Evolutionary conservation across 352 stramenopile species (phyloP).

Genomic region (Phytophthora tentaculata): DNA sequence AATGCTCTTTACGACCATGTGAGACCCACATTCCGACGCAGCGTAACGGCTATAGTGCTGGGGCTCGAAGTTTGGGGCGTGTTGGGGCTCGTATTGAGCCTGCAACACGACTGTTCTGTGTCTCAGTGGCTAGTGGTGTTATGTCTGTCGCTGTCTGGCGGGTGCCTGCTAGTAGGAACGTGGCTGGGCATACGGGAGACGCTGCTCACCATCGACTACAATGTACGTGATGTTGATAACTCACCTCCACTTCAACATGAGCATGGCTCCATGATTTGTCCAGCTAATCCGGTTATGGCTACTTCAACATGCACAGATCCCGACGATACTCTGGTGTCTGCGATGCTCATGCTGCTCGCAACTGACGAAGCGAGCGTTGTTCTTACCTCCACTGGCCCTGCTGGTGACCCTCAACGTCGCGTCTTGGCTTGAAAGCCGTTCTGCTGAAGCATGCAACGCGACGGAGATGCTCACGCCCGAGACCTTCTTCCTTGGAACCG

Average conservation of each 20-base stretch:
- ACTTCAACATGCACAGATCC: slow-evolving; percentile 23
- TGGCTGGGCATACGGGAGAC: slow-evolving; percentile 22
- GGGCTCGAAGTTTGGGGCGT: slow-evolving; percentile 17
- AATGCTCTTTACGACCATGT: slow-evolving; percentile 19
- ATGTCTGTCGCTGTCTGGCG: slow-evolving; percentile 17
- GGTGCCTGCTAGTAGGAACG: slow-evolving; percentile 12
- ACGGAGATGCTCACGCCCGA: slow-evolving; percentile 13
- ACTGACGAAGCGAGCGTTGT: slow-evolving; percentile 37
- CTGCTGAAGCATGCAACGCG: slow-evolving; percentile 1
- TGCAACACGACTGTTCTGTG: slow-evolving; percentile 1
- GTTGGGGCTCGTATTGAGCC: slow-evolving; percentile 21
- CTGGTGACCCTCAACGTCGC: slow-evolving; percentile 29
- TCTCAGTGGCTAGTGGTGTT: slow-evolving; percentile 28
- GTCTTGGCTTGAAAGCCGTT: slow-evolving; percentile 34
- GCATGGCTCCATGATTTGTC: not conserved
- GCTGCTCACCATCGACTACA: slow-evolving; percentile 21
- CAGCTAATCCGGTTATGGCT: too few species aligned
- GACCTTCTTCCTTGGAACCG: slow-evolving; percentile 37
- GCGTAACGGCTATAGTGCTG: slow-evolving; percentile 3
- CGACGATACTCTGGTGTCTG: slow-evolving; percentile 46
- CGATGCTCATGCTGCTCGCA: slow-evolving; percentile 65
- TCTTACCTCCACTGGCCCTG: slow-evolving; percentile 38
- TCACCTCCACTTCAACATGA: slow-evolving; percentile 29
- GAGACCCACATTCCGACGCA: slow-evolving; percentile 12
- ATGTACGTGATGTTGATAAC: slow-evolving; percentile 23